Evolutionary conservation across 306 rosid genomes (phyloP).

Genomic region (Sophora flavescens): DNA sequence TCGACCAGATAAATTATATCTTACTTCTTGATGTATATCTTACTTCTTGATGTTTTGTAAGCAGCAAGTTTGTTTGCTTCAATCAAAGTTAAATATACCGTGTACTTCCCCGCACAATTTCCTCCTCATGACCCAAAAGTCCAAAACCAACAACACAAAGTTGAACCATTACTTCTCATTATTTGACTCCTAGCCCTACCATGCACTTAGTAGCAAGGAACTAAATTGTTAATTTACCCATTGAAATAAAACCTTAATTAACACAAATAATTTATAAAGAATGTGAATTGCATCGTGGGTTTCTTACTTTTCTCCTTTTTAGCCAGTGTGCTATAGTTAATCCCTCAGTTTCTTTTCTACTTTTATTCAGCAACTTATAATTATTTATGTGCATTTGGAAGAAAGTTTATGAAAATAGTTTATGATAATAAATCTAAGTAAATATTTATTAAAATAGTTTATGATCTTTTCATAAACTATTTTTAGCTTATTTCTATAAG

Average conservation of each 20-base stretch:
- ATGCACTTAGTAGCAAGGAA: conserved; percentile 4
- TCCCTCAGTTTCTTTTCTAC: neutral
- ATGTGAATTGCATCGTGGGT: neutral
- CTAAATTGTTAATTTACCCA: neutral
- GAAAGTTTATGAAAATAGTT: no score
- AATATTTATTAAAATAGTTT: no score
- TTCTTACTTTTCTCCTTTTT: conserved; percentile 12
- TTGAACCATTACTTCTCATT: conserved; percentile 18
- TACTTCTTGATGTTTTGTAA: conserved; percentile 31
- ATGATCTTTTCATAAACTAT: no score
- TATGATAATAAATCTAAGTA: no score
- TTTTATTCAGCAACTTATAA: conserved; percentile 9
- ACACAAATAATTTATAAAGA: neutral
- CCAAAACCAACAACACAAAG: neutral
- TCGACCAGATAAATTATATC: no score
- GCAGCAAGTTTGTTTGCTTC: conserved; percentile 31
- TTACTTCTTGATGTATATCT: conserved; percentile 35
- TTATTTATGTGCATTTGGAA: no score
- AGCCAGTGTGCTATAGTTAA: neutral
- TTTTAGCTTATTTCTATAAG: no score
- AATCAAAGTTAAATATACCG: conserved; percentile 14
- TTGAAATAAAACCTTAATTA: neutral
- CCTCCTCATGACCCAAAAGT: neutral
- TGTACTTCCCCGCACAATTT: neutral
- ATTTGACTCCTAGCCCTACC: conserved; percentile 8